Percentiles rank a stretch among this genome's conserved stretches.
Evolutionary conservation across 257 asterid genomes (phyloP).

Genomic region (Phtheirospermum japonicum): DNA sequence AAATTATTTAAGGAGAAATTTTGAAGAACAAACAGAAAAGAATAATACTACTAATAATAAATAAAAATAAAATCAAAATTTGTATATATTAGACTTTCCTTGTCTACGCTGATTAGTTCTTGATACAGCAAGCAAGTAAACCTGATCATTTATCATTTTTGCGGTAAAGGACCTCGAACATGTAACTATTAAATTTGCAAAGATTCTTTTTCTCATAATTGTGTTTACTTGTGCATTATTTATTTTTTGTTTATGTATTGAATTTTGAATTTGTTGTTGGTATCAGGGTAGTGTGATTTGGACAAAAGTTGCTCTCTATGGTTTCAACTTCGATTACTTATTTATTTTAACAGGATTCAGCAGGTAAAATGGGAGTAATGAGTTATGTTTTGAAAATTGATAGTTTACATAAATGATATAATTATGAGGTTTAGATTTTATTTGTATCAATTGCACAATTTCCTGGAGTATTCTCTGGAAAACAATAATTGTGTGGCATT

Average conservation of each 20-base stretch:
- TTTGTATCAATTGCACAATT: background rate
- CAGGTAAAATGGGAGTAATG: slow-evolving; percentile 11
- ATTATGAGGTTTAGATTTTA: slow-evolving; percentile 6
- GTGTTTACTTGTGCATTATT: too few relatives aligned
- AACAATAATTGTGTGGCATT: background rate
- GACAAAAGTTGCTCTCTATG: background rate
- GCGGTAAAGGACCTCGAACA: too few relatives aligned
- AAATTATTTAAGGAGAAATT: too few relatives aligned
- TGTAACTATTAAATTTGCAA: background rate
- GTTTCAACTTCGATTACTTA: background rate
- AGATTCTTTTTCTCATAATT: background rate
- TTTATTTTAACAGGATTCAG: slow-evolving; percentile 5
- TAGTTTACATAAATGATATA: background rate
- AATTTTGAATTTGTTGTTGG: too few relatives aligned
- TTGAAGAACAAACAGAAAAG: too few relatives aligned
- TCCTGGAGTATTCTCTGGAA: background rate
- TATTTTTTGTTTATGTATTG: background rate
- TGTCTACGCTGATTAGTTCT: too few relatives aligned
- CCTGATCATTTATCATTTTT: too few relatives aligned
- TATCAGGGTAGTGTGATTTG: background rate
- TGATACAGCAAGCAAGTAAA: too few relatives aligned
- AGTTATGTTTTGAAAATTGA: slow-evolving; percentile 2
- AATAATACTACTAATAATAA: too few relatives aligned
- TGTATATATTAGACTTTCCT: too few relatives aligned
- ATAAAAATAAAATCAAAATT: too few relatives aligned